These are phyloP conservation scores for Chloranthus sessilifolius DNA, from an alignment of 164 flowering plant species.

Conservation along the genomic window DNA sequence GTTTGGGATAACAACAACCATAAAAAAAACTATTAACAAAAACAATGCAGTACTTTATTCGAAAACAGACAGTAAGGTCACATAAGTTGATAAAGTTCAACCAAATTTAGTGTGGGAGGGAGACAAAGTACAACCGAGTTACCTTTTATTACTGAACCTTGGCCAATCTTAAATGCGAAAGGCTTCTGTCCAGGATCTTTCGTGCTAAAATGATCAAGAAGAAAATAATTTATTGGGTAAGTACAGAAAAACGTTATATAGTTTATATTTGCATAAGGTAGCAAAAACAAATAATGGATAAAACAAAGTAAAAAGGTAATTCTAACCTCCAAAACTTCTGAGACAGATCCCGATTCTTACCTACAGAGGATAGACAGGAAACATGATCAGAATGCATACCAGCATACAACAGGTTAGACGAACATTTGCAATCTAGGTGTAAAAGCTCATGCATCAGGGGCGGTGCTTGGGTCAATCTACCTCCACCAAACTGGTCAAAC, in stretches of 20 bases:
- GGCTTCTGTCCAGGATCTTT: conserved; percentile 97
- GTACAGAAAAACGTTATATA: background rate
- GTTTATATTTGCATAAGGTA: background rate
- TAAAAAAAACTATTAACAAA: too few relatives aligned
- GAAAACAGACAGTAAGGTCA: too few relatives aligned
- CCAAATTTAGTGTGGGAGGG: too few relatives aligned
- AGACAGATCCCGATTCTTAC: conserved; percentile 73
- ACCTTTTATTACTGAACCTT: conserved; percentile 91
- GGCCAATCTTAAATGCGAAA: conserved; percentile 73
- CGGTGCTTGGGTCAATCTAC: too few relatives aligned
- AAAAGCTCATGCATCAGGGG: too few relatives aligned
- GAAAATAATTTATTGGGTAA: background rate
- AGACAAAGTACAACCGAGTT: too few relatives aligned
- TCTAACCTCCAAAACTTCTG: conserved; percentile 90
- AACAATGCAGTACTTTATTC: too few relatives aligned
- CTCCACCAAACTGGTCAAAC: too few relatives aligned
- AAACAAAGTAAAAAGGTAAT: background rate
- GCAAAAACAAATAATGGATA: background rate
- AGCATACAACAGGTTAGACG: too few relatives aligned
- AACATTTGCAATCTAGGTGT: too few relatives aligned
- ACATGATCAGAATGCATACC: background rate
- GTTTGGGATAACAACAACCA: background rate
- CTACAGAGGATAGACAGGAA: conserved; percentile 28
- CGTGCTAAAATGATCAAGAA: conserved; percentile 41
- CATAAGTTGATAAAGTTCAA: too few relatives aligned